Evolutionary conservation across 2,329 filamentous ascomycete species (phyloP), one percentile per base, ranked within the genome.

Genomic region (Arachnopeziza araneosa): DNA sequence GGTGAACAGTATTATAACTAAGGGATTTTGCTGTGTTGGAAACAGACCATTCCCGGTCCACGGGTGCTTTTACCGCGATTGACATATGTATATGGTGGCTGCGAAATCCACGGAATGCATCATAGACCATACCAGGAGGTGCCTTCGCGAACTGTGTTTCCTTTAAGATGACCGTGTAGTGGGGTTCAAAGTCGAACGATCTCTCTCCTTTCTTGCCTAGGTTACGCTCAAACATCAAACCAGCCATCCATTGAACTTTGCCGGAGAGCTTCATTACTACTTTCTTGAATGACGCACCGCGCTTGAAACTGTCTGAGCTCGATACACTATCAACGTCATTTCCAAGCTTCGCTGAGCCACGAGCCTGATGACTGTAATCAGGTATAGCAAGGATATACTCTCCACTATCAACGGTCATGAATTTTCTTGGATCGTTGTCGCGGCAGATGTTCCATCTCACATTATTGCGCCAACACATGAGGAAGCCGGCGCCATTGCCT

Each of bases 181-280:
- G 95, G 23, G 92, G 92, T 67, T 84, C 89, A 76, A 98, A 99
- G 14, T 91, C 82, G 72, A 97, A 98, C 23, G 86, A 93, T 60
- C 95, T 84, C 57, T 82, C 80, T 36, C 87, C 88, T 57, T 86
- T 56, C 22, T 77, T 52, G 1, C 86, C 83, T 30, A 93, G 80
- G 64, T 93, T 90, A 52, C 89, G 86, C 75, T 99, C 95, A 71
- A 99, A 99, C 55, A 96, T 90, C 49, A 99, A 79, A 0, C 95
- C 96, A 17, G 90, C 87, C 70, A 93, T 83, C 90, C 92, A 97
- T 74, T 91, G 89, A 0, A 99, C 95, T 70, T 95, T 96, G 17
- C 95, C 95, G 2, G 95, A 98, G 14, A 99, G 81, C 75, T 99
- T 99, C 93, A 99, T 98, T 56, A 96, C 85, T 2, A 98, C 95